phyloP scores from a whole-genome alignment of 257 asterid genomes.

The Knoxia roxburghii region DNA sequence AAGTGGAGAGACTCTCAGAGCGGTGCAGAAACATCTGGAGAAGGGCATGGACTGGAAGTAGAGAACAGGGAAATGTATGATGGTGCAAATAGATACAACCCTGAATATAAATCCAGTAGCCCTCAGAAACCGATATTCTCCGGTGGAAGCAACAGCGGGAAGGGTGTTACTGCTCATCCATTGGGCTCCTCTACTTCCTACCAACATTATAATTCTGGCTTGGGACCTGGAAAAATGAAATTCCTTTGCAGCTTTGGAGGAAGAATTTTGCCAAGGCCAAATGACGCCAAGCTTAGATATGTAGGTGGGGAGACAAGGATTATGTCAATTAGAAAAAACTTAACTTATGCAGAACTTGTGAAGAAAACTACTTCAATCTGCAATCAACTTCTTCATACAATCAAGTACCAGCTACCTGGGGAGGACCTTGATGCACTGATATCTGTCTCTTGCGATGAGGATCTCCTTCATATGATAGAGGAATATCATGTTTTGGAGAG shows the following conservation, averaged over 20 bases:
- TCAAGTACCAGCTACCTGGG: conserved; percentile 90
- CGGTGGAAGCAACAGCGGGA: conserved; percentile 30
- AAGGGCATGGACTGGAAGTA: conserved; percentile 30
- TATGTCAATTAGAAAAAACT: conserved; percentile 54
- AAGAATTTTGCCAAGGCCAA: conserved; percentile 71
- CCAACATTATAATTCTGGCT: conserved; percentile 26
- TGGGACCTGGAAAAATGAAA: conserved; percentile 52
- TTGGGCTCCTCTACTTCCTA: conserved; percentile 38
- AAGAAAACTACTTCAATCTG: conserved; percentile 54
- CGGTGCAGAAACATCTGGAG: conserved; percentile 20
- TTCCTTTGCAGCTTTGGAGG: conserved; percentile 96
- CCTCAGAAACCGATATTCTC: conserved; percentile 27
- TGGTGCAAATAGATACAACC: conserved; percentile 20
- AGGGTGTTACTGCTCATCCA: conserved; percentile 24
- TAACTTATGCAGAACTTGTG: conserved; percentile 53
- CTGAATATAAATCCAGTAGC: conserved; percentile 19
- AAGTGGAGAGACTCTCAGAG: conserved; percentile 29
- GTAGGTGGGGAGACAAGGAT: conserved; percentile 88
- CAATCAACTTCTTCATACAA: conserved; percentile 53
- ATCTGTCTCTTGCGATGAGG: conserved; percentile 82
- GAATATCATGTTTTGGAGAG: conserved; percentile 71
- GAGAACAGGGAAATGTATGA: conserved; percentile 21
- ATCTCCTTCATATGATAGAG: conserved; percentile 86
- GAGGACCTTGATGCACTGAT: conserved; percentile 89
- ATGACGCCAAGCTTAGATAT: conserved; percentile 78